phyloP scores from a whole-genome alignment of 495 filamentous ascomycete species.

The Lasiosphaeria hispida region DNA sequence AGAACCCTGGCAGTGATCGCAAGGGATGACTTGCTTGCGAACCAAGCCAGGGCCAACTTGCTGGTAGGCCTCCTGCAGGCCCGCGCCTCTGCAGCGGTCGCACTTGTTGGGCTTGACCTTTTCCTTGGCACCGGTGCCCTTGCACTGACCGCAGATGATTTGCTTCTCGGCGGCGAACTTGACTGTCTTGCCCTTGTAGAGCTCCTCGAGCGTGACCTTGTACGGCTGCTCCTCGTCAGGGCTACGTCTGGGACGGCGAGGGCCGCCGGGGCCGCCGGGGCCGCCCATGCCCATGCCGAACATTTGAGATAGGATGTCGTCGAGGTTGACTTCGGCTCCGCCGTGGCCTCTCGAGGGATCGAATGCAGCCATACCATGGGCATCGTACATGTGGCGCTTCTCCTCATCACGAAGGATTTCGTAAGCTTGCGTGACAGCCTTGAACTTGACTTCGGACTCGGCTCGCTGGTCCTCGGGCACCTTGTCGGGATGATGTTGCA shows the following conservation, averaged over 20 bases:
- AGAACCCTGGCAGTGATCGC: conserved; percentile 74
- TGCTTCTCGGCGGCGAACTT: conserved; percentile 94
- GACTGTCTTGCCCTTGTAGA: conserved; percentile 98
- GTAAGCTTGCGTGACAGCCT: conserved; percentile 86
- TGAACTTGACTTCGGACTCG: conserved; percentile 85
- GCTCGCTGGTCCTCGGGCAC: conserved; percentile 82
- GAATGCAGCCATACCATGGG: conserved; percentile 93
- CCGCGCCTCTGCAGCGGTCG: conserved; percentile 75
- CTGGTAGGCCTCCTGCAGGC: conserved; percentile 67
- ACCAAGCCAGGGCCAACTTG: conserved; percentile 79
- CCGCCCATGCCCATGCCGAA: conserved; percentile 73
- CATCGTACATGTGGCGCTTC: conserved; percentile 86
- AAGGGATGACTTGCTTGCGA: conserved; percentile 68
- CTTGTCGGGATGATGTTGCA: conserved; percentile 92
- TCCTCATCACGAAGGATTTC: conserved; percentile 97
- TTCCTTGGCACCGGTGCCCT: conserved; percentile 87
- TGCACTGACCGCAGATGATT: conserved; percentile 80
- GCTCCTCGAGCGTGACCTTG: conserved; percentile 82
- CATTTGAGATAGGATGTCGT: conserved; percentile 92
- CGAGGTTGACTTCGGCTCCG: conserved; percentile 72
- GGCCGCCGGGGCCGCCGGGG: conserved; percentile 48
- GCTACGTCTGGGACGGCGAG: conserved; percentile 65
- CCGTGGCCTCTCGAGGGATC: conserved; percentile 64
- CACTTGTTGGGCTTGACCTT: conserved; percentile 85
- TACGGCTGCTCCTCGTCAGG: conserved; percentile 86